A percentile compares a stretch with the other conserved stretches of the same genome.
phyloP scores from a whole-genome alignment of 768 basidiomycete genomes.

The Tremella mesenterica region DNA sequence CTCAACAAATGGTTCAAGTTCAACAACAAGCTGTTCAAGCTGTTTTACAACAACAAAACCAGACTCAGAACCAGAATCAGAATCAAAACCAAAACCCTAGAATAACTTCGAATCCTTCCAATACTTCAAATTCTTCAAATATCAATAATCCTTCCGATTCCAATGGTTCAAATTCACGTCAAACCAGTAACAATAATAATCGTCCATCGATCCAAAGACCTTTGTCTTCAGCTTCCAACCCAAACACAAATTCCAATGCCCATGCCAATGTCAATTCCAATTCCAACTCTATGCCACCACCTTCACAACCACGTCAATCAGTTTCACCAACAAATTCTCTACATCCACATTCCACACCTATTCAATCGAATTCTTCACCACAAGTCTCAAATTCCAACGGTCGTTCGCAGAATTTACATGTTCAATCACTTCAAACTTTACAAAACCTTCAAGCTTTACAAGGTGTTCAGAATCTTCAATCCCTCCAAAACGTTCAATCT shows the following conservation, averaged over 20 bases:
- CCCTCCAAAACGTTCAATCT: background rate
- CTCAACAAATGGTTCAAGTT: conserved; percentile 15
- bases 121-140: no score
- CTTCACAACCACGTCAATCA: background rate
- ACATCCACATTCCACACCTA: background rate
- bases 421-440: background rate
- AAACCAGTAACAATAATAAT: no score
- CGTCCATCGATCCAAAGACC: background rate
- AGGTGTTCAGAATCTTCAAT: background rate
- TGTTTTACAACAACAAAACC: conserved; percentile 3
- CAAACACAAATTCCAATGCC: no score
- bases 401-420: no score
- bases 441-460: background rate
- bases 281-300: background rate
- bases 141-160: no score
- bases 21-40: background rate
- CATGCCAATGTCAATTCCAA: conserved; percentile 6
- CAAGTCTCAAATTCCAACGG: no score
- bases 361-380: background rate
- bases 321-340: background rate
- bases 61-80: conserved; percentile 5
- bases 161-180: no score
- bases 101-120: background rate
- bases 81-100: background rate
- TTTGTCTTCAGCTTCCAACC: background rate